Evolutionary conservation across 441 rosid genomes (phyloP).

Genomic region (Corymbia calophylla): DNA sequence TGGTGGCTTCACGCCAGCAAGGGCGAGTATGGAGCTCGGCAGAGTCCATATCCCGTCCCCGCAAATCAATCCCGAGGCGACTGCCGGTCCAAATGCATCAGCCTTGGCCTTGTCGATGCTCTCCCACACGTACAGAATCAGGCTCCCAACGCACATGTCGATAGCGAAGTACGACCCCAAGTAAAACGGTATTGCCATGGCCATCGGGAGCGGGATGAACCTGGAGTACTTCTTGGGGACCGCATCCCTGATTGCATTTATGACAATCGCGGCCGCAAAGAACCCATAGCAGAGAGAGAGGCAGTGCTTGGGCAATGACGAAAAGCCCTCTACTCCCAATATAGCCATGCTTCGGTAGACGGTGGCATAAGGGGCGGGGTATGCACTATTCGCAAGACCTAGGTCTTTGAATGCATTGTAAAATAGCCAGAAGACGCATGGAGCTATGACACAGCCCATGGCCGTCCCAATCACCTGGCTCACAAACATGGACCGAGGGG

Average conservation of each 20-base stretch:
- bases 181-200: slow-evolving; percentile 93
- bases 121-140: slow-evolving; percentile 73
- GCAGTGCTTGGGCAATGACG: slow-evolving; percentile 67
- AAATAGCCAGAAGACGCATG: slow-evolving; percentile 86
- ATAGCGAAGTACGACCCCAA: slow-evolving; percentile 76
- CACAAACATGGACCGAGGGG: slow-evolving; percentile 78
- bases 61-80: slow-evolving; percentile 88
- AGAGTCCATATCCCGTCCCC: slow-evolving; percentile 46
- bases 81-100: slow-evolving; percentile 69
- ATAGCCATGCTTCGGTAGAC: slow-evolving; percentile 58
- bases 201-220: slow-evolving; percentile 65
- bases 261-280: slow-evolving; percentile 52
- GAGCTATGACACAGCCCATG: slow-evolving; percentile 85
- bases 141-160: slow-evolving; percentile 84
- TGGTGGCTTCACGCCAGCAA: neutral
- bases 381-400: slow-evolving; percentile 39
- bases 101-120: slow-evolving; percentile 59
- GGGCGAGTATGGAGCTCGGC: neutral
- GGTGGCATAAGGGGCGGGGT: slow-evolving; percentile 60
- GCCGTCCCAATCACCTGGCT: slow-evolving; percentile 93
- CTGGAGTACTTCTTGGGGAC: slow-evolving; percentile 33
- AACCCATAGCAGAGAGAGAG: slow-evolving; percentile 60
- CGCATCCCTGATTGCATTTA: slow-evolving; percentile 47
- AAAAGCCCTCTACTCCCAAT: slow-evolving; percentile 68
- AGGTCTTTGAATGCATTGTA: slow-evolving; percentile 69